Percentiles rank a stretch among this genome's conserved stretches.
phyloP scores from a whole-genome alignment of 257 asterid genomes.

The Ajuga chamaepitys region DNA sequence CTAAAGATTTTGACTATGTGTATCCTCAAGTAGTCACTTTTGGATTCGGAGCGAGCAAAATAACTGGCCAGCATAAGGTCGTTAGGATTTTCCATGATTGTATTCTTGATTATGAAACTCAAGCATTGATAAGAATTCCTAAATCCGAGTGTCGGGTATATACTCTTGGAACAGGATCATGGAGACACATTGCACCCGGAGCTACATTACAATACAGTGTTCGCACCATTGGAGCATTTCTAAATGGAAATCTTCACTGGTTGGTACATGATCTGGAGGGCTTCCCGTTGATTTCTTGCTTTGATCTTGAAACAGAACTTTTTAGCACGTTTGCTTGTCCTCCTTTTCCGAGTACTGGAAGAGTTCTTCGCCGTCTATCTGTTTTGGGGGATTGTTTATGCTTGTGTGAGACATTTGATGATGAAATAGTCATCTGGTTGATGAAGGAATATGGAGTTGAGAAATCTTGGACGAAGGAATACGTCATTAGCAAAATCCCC shows the following conservation, averaged over 20 bases:
- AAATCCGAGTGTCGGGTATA: slow-evolving; percentile 21
- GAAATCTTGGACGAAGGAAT: not conserved
- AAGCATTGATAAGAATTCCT: not conserved
- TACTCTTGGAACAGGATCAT: slow-evolving; percentile 31
- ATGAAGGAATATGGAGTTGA: not conserved
- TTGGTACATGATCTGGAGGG: slow-evolving; percentile 13
- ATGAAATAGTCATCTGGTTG: not conserved
- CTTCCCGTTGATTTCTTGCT: slow-evolving; percentile 15
- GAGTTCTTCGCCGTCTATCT: not conserved
- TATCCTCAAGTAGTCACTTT: slow-evolving; percentile 17
- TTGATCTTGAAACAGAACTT: slow-evolving; percentile 23
- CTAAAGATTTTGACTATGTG: not conserved
- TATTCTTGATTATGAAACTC: not conserved
- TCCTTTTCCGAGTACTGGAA: not conserved
- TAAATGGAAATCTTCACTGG: slow-evolving; percentile 43
- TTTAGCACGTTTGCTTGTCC: not conserved
- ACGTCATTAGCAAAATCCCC: slow-evolving; percentile 10
- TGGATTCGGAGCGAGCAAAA: slow-evolving; percentile 36
- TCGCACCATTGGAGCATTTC: not conserved
- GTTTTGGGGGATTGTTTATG: not conserved
- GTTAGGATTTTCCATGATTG: not conserved
- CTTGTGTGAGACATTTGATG: not conserved
- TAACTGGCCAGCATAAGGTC: slow-evolving; percentile 18
- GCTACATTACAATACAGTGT: not conserved
- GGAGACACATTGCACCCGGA: slow-evolving; percentile 16